phyloP scores from a whole-genome alignment of 2,329 filamentous ascomycete species.

The Whalleya microplaca region DNA sequence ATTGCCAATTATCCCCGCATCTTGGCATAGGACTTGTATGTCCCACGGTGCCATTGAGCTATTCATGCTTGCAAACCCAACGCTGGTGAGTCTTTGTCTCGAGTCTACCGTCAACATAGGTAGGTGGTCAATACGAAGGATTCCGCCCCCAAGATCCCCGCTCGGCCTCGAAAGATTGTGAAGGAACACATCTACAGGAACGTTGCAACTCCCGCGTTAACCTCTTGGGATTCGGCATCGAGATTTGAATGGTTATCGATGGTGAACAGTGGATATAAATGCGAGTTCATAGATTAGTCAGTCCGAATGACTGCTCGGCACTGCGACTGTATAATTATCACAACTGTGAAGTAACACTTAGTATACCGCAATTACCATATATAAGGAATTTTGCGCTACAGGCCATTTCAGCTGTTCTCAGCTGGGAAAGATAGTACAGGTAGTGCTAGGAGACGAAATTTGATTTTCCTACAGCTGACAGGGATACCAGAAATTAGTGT shows the following conservation, averaged over 20 bases:
- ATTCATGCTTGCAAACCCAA: conserved; percentile 3
- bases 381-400: no score
- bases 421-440: no score
- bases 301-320: conserved; percentile 3
- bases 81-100: conserved; percentile 11
- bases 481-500: no score
- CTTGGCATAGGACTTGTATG: conserved; percentile 14
- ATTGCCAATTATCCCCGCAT: conserved; percentile 22
- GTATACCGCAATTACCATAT: no score
- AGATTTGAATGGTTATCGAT: conserved; percentile 2
- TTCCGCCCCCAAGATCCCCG: conserved; percentile 35
- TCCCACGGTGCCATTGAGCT: conserved; percentile 10
- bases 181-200: conserved; percentile 16
- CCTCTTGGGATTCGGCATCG: conserved; percentile 13
- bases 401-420: no score
- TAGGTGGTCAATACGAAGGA: conserved; percentile 29
- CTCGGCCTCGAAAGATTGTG: conserved; percentile 21
- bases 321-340: conserved; percentile 9
- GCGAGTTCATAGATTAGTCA: conserved; percentile 2
- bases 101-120: not conserved
- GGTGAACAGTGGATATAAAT: conserved; percentile 4
- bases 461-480: no score
- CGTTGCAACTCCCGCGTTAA: conserved; percentile 8
- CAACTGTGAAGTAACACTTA: not conserved
- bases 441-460: no score